phyloP scores from a whole-genome alignment of 2,329 filamentous ascomycete genomes.

The Fusarium vanettenii region DNA sequence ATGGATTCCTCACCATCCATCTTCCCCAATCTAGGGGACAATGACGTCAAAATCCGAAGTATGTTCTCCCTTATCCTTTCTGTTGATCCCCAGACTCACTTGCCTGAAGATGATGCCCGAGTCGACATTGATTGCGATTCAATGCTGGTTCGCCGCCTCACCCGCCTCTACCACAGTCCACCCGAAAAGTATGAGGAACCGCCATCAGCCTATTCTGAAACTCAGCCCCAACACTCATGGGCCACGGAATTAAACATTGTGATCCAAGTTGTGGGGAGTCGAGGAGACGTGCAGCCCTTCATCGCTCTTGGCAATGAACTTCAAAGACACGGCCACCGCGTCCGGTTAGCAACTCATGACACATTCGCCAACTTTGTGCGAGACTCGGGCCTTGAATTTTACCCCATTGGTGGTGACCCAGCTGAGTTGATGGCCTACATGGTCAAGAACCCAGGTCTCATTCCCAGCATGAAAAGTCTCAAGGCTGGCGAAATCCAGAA shows the following conservation, averaged over 20 bases:
- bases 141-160: constrained; percentile 22
- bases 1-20: too few species aligned
- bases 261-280: constrained; percentile 83
- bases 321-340: constrained; percentile 76
- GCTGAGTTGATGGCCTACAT: constrained; percentile 40
- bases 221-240: too few species aligned
- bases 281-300: constrained; percentile 84
- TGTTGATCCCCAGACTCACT: fast-evolving
- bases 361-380: constrained; percentile 62
- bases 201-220: too few species aligned
- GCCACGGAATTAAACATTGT: constrained; percentile 69
- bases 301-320: constrained; percentile 77
- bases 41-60: neutral
- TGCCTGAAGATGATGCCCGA: constrained; percentile 12
- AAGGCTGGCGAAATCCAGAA: constrained; percentile 43
- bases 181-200: neutral
- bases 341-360: constrained; percentile 76
- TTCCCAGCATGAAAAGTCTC: constrained; percentile 43
- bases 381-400: constrained; percentile 63
- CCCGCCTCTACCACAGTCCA: constrained; percentile 13
- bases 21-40: neutral
- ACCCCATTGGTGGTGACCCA: constrained; percentile 64
- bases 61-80: neutral
- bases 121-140: constrained; percentile 24
- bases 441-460: constrained; percentile 47